phyloP scores from a whole-genome alignment of 345 rosid species.

The Acer saccharum region DNA sequence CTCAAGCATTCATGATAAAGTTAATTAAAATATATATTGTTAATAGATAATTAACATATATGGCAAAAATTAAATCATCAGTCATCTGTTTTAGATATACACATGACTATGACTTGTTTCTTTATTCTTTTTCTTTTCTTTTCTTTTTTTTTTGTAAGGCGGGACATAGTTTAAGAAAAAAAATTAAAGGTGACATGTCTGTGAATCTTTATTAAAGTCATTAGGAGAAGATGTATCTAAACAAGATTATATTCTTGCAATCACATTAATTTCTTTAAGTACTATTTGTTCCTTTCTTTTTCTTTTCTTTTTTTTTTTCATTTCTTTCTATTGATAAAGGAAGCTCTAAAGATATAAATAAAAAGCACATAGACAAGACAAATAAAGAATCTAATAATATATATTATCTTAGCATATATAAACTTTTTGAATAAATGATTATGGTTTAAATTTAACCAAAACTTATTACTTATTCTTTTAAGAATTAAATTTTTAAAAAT shows the following conservation, averaged over 20 bases:
- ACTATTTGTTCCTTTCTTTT: background rate
- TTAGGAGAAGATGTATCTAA: background rate
- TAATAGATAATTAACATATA: background rate
- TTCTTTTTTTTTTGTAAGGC: background rate
- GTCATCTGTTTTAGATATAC: background rate
- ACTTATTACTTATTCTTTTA: background rate
- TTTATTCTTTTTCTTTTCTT: no score
- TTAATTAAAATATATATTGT: background rate
- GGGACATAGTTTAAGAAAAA: conserved; percentile 6
- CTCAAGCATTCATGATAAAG: background rate
- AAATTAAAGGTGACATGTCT: conserved; percentile 5
- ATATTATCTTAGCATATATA: no score
- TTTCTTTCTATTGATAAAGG: background rate
- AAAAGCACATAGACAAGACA: background rate
- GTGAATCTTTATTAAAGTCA: conserved; percentile 1
- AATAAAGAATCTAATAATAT: background rate
- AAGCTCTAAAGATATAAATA: background rate
- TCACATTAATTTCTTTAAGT: background rate
- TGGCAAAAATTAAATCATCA: background rate
- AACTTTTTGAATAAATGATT: no score
- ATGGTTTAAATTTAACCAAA: no score
- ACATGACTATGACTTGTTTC: background rate
- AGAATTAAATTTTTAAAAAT: no score
- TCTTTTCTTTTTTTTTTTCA: background rate
- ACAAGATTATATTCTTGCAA: background rate